Base-by-base conservation (phyloP, 2,329 filamentous ascomycete species). In the Colletotrichum spaethianum region DNA sequence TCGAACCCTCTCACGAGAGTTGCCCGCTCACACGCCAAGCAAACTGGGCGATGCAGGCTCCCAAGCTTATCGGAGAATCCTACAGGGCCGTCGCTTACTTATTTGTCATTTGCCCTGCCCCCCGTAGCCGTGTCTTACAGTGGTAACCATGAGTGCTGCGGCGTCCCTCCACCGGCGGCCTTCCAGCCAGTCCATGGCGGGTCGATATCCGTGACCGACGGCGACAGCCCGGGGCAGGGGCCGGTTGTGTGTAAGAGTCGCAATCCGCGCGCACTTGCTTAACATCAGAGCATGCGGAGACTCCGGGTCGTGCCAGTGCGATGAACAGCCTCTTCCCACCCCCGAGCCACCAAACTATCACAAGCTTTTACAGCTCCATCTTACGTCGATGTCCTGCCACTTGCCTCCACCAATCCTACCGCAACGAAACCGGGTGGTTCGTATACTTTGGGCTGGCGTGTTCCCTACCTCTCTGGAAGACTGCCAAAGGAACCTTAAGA, bases 401-500 rank as follows among this genome's bases (percentile, higher is more conserved):
- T 50, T 23, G 28, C 48, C 28, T 18, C 18, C n/a, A 23, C 20
- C n/a, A 9, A 20, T 14, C 55, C n/a, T 20, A 33, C 28, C 18
- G 14, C 28, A 55, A 2, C 8, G 18, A 55, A 52, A 7, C 4
- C 26, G 36, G 16, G 57, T 33, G 57, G 16, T 60, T 46, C 57
- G 38, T 23, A 28, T 46, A 11, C 40, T 46, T n/a, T 44, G 12
- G 40, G 36, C 23, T 44, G 52, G 28, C 52, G 9, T 55, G 52
- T 33, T 28, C 28, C 52, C 28, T 31, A 28, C 28, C n/a, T 16
- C 9, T 8, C 14, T 20, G 26, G 16, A 33, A 44, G 23, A 56
- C 42, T 63, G 64, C 56, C 36, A 72, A 4, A 31, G 40, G 28
- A 59, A 72, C 67, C 36, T 31, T 53, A 50, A 23, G 59, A 68